Evolutionary conservation across 768 basidiomycete genomes (phyloP).

Genomic region (Macrolepiota dolichaula): DNA sequence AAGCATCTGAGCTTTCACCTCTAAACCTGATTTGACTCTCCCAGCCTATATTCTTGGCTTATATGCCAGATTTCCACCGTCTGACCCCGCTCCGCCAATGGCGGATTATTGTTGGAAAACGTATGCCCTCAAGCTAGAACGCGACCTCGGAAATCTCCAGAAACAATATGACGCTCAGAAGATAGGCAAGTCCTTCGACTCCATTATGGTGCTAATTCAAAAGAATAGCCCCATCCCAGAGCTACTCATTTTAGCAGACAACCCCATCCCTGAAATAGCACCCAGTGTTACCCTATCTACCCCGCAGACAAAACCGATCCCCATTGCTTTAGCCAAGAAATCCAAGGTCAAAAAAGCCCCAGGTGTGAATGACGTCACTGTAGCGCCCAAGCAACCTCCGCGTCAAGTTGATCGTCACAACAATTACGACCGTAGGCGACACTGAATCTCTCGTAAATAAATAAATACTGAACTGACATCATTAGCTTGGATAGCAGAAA

Average conservation of each 20-base stretch:
- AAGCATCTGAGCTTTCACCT: slow-evolving; percentile 12
- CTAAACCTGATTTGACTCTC: not conserved
- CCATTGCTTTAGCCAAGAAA: not conserved
- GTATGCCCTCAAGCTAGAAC: slow-evolving; percentile 40
- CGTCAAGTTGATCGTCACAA: not conserved
- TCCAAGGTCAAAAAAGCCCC: slow-evolving; percentile 4
- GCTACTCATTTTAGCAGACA: not conserved
- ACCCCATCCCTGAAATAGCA: not conserved
- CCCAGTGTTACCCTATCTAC: not conserved
- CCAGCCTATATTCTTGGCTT: slow-evolving; percentile 46
- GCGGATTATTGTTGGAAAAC: slow-evolving; percentile 33
- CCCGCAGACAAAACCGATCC: not conserved
- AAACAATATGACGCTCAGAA: slow-evolving; percentile 30
- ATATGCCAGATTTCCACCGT: slow-evolving; percentile 28
- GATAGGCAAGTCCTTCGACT: not conserved
- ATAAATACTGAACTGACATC: not conserved
- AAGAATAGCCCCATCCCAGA: not conserved
- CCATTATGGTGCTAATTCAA: not conserved
- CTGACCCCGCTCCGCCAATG: slow-evolving; percentile 16
- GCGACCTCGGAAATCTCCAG: slow-evolving; percentile 32
- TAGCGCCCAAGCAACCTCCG: not conserved
- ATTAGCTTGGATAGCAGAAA: not conserved
- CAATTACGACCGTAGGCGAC: slow-evolving; percentile 1
- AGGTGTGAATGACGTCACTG: slow-evolving; percentile 8
- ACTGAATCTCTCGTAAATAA: not conserved